Evolutionary conservation across 2,329 filamentous ascomycete species (phyloP).

Genomic region (Sclerotinia spermophila): DNA sequence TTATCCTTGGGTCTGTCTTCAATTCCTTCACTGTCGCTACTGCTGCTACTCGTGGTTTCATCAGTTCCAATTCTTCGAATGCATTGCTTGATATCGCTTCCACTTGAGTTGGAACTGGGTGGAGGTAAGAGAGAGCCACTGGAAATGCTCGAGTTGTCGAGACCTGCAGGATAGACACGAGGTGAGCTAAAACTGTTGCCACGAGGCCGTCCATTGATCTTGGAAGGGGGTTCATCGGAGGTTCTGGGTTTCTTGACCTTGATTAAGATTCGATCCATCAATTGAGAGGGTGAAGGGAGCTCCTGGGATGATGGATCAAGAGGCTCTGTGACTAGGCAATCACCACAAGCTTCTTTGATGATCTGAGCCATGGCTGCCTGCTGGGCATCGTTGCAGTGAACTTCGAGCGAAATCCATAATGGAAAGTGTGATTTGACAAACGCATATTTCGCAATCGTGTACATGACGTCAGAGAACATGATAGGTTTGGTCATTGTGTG

Average conservation of each 20-base stretch:
- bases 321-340: constrained; percentile 73
- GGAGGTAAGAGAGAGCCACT: constrained; percentile 50
- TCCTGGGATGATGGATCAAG: constrained; percentile 63
- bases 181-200: constrained; percentile 76
- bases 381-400: constrained; percentile 82
- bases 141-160: constrained; percentile 55
- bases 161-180: constrained; percentile 58
- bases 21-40: constrained; percentile 64
- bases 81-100: constrained; percentile 24
- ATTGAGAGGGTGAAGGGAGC: constrained; percentile 80
- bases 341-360: constrained; percentile 79
- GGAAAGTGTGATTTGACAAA: constrained; percentile 86
- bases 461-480: constrained; percentile 86
- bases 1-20: constrained; percentile 55
- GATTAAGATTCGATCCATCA: constrained; percentile 80
- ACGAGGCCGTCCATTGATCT: constrained; percentile 49
- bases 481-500: constrained; percentile 85
- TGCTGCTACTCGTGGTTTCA: constrained; percentile 65
- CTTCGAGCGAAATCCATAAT: constrained; percentile 90
- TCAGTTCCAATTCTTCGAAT: constrained; percentile 42
- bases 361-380: constrained; percentile 86
- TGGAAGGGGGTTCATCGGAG: constrained; percentile 38
- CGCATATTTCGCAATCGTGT: constrained; percentile 90
- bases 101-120: not conserved
- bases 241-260: constrained; percentile 81